Evolutionary conservation across 1,284 basidiomycete genomes (phyloP).

Genomic region (Cutaneotrichosporon spelunceum): DNA sequence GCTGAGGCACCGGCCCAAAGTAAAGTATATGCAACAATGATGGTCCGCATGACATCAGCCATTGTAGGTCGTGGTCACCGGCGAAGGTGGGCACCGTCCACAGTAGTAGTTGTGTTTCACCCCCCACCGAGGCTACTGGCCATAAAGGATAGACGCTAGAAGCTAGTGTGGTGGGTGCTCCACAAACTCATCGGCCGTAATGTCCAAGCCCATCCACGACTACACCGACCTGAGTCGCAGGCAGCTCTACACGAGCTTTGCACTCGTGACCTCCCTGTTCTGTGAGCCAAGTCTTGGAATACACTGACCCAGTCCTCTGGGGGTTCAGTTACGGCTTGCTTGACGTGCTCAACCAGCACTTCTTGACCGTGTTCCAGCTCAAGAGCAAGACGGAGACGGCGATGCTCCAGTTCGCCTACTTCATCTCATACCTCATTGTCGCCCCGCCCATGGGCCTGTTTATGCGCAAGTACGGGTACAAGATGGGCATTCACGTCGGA

Average conservation of each 20-base stretch:
- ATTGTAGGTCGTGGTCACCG: background rate
- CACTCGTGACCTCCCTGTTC: slow-evolving; percentile 26
- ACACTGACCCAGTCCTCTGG: slow-evolving; percentile 23
- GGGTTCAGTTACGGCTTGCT: slow-evolving; percentile 37
- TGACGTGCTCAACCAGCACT: slow-evolving; percentile 28
- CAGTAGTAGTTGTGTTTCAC: too few species aligned
- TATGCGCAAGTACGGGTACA: slow-evolving; percentile 41
- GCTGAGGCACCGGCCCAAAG: background rate
- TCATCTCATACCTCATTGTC: slow-evolving; percentile 30
- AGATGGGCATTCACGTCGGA: slow-evolving; percentile 39
- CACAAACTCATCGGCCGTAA: background rate
- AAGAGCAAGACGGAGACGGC: slow-evolving; percentile 30
- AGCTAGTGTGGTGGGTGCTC: background rate
- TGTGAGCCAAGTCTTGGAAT: background rate
- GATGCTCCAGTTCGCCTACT: slow-evolving; percentile 42
- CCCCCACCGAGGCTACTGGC: background rate
- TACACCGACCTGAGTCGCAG: slow-evolving; percentile 25
- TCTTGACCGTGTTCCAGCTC: slow-evolving; percentile 23
- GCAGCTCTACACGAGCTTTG: slow-evolving; percentile 24
- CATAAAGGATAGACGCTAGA: background rate
- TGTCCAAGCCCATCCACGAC: slow-evolving; percentile 18
- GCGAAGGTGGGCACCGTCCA: too few species aligned
- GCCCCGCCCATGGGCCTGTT: slow-evolving; percentile 38
- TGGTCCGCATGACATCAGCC: background rate
- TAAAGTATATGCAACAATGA: background rate